Evolutionary conservation across 2,329 filamentous ascomycete genomes (phyloP).

Genomic region (Aspergillus piperis): DNA sequence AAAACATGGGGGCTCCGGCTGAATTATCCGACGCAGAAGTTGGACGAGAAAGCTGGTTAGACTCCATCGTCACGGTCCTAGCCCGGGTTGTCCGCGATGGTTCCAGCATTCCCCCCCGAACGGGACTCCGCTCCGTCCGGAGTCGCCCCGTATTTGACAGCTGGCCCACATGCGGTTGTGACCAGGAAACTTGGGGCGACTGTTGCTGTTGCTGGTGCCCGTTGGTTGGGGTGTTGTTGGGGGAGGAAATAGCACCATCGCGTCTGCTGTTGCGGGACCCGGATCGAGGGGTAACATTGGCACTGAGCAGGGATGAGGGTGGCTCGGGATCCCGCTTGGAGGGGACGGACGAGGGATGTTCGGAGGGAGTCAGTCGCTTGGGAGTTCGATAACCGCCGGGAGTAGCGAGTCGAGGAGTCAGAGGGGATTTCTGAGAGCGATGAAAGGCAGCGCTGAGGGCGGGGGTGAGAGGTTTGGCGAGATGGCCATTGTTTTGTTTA

Average conservation of each 20-base stretch:
- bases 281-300: constrained; percentile 77
- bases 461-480: constrained; percentile 65
- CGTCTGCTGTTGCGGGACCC: constrained; percentile 70
- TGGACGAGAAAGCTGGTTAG: constrained; percentile 33
- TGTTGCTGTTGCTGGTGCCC: constrained; percentile 9
- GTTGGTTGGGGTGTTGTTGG: constrained; percentile 52
- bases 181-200: constrained; percentile 33
- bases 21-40: constrained; percentile 39
- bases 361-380: constrained; percentile 37
- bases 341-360: constrained; percentile 37
- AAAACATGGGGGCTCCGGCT: constrained; percentile 68
- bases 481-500: constrained; percentile 55
- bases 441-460: constrained; percentile 65
- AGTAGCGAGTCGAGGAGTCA: constrained; percentile 61
- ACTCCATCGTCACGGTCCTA: constrained; percentile 42
- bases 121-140: constrained; percentile 39
- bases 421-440: constrained; percentile 56
- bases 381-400: constrained; percentile 33
- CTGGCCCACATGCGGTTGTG: constrained; percentile 29
- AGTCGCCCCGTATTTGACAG: constrained; percentile 23
- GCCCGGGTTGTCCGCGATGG: constrained; percentile 36
- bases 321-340: constrained; percentile 53
- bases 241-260: constrained; percentile 68
- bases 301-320: constrained; percentile 54
- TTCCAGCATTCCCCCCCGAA: constrained; percentile 32